phyloP scores from a whole-genome alignment of 2,329 filamentous ascomycete genomes.

The Lithohypha guttulata region DNA sequence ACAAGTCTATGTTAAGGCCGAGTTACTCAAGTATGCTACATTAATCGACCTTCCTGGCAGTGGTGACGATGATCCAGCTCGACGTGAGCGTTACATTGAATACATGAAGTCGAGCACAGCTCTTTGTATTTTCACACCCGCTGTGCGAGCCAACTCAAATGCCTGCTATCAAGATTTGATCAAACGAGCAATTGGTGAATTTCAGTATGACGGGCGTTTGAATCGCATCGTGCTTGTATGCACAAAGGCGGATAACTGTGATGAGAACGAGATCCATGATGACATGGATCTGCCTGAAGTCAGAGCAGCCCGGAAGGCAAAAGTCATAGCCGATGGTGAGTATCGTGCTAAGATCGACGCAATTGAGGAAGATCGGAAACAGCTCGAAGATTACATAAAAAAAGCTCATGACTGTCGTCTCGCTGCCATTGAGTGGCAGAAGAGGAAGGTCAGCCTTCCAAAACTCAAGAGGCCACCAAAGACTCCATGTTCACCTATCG shows the following conservation, averaged over 20 bases:
- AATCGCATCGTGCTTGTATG: conserved; percentile 50
- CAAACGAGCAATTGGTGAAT: conserved; percentile 45
- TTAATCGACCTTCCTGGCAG: conserved; percentile 51
- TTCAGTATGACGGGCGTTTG: conserved; percentile 48
- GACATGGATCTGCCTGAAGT: conserved; percentile 23
- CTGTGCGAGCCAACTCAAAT: conserved; percentile 49
- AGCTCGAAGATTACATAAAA: background rate
- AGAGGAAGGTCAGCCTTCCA: background rate
- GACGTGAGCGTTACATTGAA: conserved; percentile 44
- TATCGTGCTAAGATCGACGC: background rate
- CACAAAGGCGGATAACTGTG: conserved; percentile 54
- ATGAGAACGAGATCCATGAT: conserved; percentile 35
- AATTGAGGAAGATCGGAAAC: background rate
- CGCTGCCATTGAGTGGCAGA: background rate
- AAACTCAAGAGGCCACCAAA: background rate
- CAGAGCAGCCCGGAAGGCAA: background rate
- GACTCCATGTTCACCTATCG: background rate
- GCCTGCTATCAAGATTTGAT: conserved; percentile 47
- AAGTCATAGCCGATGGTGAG: too few relatives aligned
- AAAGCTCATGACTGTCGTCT: background rate
- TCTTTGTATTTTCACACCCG: conserved; percentile 53
- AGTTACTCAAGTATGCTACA: conserved; percentile 43
- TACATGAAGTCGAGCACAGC: conserved; percentile 52
- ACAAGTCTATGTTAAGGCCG: conserved; percentile 41
- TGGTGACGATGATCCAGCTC: conserved; percentile 49